Conservation (phyloP, 2,329 filamentous ascomycete species). For the Clarireedia paspali region DNA sequence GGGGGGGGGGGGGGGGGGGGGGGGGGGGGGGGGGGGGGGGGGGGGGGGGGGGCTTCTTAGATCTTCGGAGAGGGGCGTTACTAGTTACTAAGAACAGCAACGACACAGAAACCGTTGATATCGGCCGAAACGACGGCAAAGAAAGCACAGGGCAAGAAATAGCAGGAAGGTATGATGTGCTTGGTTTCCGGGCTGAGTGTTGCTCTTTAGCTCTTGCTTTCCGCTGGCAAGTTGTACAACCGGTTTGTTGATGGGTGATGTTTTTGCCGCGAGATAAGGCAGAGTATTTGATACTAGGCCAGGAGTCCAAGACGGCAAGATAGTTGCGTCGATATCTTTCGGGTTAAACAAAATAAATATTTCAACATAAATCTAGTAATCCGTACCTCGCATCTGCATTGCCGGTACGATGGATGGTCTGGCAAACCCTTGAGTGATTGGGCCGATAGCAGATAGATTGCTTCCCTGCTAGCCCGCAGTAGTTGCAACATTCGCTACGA, state of each 20-base stretch:
- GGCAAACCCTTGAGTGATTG: constrained; percentile 6
- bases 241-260: neutral
- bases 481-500: too few relatives aligned
- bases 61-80: constrained; percentile 2
- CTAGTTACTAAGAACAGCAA: constrained; percentile 4
- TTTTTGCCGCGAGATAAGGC: neutral
- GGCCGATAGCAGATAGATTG: neutral
- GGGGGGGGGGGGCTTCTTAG: neutral
- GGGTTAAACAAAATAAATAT: constrained; percentile 3
- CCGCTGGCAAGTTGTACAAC: too few relatives aligned
- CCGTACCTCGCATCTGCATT: constrained; percentile 18
- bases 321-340: neutral
- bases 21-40: too few relatives aligned
- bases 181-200: neutral
- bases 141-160: neutral
- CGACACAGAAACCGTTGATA: neutral
- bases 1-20: too few relatives aligned
- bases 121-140: neutral
- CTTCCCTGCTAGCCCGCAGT: neutral
- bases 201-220: neutral
- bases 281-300: constrained; percentile 6
- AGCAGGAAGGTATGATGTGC: neutral
- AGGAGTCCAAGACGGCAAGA: too few relatives aligned
- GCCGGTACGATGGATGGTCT: constrained; percentile 6
- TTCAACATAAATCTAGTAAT: constrained; percentile 14